These are phyloP conservation scores for Phytopythium aichiense DNA, from an alignment of 352 stramenopile species.

Conservation along the genomic window DNA sequence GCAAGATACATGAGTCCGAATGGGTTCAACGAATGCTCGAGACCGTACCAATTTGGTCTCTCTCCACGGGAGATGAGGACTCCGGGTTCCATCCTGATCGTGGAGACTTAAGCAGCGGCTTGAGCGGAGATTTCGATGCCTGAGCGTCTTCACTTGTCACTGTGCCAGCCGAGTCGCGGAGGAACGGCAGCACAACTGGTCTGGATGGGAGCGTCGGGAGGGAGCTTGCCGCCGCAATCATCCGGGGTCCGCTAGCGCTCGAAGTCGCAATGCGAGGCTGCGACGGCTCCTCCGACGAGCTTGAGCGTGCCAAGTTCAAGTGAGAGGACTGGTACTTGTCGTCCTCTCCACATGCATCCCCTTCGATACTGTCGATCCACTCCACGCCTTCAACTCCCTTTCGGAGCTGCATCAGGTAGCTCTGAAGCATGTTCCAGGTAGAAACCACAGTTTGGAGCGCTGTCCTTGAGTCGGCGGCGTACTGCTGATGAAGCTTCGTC, in stretches of 20 bases:
- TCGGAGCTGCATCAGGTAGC: constrained; percentile 23
- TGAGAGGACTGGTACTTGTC: neutral
- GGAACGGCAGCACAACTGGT: constrained; percentile 16
- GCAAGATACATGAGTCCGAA: neutral
- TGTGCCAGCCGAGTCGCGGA: constrained; percentile 11
- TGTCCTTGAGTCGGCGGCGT: constrained; percentile 18
- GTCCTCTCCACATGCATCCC: neutral
- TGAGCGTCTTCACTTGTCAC: neutral
- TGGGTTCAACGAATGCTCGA: neutral
- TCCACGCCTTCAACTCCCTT: neutral
- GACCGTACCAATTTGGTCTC: neutral
- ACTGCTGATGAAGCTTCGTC: constrained; percentile 25
- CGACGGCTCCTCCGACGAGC: neutral
- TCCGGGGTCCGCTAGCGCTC: neutral
- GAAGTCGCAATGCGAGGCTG: constrained; percentile 2
- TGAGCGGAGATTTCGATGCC: neutral
- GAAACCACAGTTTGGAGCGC: constrained; percentile 27
- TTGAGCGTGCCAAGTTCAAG: neutral
- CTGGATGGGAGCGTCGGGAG: neutral
- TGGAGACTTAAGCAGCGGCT: neutral
- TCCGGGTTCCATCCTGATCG: neutral
- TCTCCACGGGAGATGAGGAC: neutral
- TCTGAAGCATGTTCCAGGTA: constrained; percentile 34
- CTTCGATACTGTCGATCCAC: neutral
- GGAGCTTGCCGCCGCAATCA: neutral